These are phyloP conservation scores for Sphagnum tenellum DNA, from an alignment of 225 moss, liverwort and hornwort genomes.

Conservation along the genomic window DNA sequence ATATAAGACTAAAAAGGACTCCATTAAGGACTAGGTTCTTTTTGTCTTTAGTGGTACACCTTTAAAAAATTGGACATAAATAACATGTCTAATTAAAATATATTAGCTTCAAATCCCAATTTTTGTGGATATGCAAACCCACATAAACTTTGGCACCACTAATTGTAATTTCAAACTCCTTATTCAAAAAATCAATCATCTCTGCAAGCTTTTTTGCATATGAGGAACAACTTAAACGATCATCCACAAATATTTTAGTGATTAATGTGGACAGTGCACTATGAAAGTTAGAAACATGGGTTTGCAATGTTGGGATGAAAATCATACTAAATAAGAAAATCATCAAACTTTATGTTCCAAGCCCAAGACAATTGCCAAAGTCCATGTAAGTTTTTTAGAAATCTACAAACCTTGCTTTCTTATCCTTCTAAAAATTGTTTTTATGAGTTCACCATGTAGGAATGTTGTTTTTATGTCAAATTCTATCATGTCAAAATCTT, in stretches of 20 bases:
- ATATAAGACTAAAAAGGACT: too few relatives aligned
- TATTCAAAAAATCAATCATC: neutral
- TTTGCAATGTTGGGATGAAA: neutral
- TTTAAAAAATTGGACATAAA: too few relatives aligned
- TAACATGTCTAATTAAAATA: too few relatives aligned
- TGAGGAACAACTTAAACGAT: neutral
- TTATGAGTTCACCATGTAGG: neutral
- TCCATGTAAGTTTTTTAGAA: conserved; percentile 2
- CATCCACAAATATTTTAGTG: conserved; percentile 3
- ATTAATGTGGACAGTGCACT: neutral
- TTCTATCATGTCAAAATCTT: neutral
- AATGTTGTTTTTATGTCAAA: conserved; percentile 2
- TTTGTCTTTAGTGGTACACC: too few relatives aligned
- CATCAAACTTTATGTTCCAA: conserved; percentile 1
- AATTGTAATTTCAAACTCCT: neutral
- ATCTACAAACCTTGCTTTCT: neutral
- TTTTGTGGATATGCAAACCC: neutral
- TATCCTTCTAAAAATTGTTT: neutral
- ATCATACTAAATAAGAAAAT: neutral
- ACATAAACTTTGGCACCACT: neutral
- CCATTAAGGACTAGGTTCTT: too few relatives aligned
- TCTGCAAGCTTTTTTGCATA: too few relatives aligned
- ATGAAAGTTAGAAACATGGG: neutral
- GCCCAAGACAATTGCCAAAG: neutral
- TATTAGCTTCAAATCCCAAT: too few relatives aligned